Evolutionary conservation across 495 filamentous ascomycete genomes (phyloP).

Genomic region (Daldinia decipiens): DNA sequence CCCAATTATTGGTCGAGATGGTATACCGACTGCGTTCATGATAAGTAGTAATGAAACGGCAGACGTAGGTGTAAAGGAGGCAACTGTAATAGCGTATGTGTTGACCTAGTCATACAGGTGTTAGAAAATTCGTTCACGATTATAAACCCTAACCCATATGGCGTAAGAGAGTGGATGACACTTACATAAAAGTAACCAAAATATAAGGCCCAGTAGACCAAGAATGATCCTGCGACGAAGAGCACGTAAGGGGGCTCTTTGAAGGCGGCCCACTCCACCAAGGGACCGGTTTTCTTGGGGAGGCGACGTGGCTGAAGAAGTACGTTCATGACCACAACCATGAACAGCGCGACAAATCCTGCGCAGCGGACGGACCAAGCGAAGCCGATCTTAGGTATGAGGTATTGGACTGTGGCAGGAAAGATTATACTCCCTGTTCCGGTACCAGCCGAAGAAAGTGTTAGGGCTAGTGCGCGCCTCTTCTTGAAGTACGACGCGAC

Average conservation of each 20-base stretch:
- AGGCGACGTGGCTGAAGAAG: constrained; percentile 49
- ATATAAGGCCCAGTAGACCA: constrained; percentile 57
- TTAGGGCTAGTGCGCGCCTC: constrained; percentile 50
- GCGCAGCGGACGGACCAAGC: constrained; percentile 57
- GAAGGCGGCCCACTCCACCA: constrained; percentile 57
- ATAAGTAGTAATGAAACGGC: constrained; percentile 57
- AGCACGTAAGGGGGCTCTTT: constrained; percentile 54
- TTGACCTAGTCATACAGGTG: constrained; percentile 32
- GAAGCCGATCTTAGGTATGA: constrained; percentile 56
- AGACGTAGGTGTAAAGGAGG: constrained; percentile 52
- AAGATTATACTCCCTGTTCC: constrained; percentile 58
- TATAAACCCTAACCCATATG: background rate
- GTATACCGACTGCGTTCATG: constrained; percentile 54
- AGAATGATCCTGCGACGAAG: constrained; percentile 51
- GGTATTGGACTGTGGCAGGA: constrained; percentile 54
- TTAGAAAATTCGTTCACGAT: constrained; percentile 3
- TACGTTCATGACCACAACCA: constrained; percentile 45
- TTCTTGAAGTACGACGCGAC: constrained; percentile 54
- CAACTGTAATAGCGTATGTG: constrained; percentile 54
- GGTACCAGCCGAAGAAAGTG: constrained; percentile 54
- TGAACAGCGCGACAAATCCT: constrained; percentile 52
- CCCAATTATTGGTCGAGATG: constrained; percentile 51
- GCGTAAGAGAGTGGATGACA: constrained; percentile 3
- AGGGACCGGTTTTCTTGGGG: constrained; percentile 48
- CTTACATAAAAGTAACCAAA: constrained; percentile 61